Base-by-base conservation (phyloP, 106 monocot species). In the Dendrobium huoshanense region DNA sequence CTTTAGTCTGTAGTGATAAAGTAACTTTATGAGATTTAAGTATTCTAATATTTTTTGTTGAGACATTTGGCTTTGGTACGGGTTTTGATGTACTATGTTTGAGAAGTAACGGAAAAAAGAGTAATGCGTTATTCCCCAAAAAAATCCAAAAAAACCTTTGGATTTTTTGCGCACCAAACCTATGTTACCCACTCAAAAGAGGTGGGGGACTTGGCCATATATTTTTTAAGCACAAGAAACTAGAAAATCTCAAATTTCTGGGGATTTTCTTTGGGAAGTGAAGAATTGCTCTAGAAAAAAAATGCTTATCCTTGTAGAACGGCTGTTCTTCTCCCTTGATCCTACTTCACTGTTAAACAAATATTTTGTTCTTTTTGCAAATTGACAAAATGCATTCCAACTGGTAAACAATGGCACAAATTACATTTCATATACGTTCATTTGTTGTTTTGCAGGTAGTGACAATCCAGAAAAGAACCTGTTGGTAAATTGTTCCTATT, bases 391-490 rank as follows among this genome's bases (percentile, higher is more conserved):
- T 70, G 33, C 24, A 37, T 70, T 70, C 37, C 24, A 9, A 37
- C 5, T 51, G 48, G 10, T 61, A 20, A 61, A 61, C 22, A 5
- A 4, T 61, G 29, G 29, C 37, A 33, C 16, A 16, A 70, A 29
- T 70, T 70, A 37, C 37, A 70, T 10, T 70, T 37, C 20, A 37
- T 42, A 49, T 76, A 11, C 25, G 49, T 4, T 75, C 2, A 31
- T 76, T 76, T 45, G 6, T 78, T 75, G 5, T 73, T 41, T 84
- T 78, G 29, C 83, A 93, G 90, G 80, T 58, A 84, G 73, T 85
- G 86, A 85, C 74, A 87, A 83, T 77, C 93, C 93, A 42, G 90
- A 93, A 72, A 90, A 84, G 77, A 93, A 93, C 79, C 81, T 93
- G 59, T 48, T 72, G 29, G 70, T 88, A 72, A 90, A 88, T 79